Conservation (phyloP, 2,329 filamentous ascomycete species). For the Aspergillus novoparasiticus region DNA sequence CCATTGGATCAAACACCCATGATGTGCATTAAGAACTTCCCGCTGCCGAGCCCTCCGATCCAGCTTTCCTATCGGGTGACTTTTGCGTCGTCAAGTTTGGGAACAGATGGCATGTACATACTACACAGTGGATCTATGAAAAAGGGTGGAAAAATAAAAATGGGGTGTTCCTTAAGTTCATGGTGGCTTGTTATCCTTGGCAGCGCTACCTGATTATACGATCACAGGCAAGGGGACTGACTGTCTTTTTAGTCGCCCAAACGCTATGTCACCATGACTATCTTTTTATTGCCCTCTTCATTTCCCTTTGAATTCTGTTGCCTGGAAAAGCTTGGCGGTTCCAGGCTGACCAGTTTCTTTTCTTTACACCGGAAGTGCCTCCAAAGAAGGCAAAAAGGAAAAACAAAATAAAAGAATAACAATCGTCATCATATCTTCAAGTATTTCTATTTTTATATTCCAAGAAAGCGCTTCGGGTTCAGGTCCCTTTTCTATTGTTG, state of each 20-base stretch:
- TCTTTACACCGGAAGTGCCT: background rate
- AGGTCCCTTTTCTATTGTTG: background rate
- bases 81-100: too few species aligned
- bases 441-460: constrained; percentile 6
- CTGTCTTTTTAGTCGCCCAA: background rate
- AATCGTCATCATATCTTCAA: background rate
- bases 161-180: background rate
- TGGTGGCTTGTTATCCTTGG: constrained; percentile 1
- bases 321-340: constrained; percentile 15
- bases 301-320: constrained; percentile 5
- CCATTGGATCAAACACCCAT: constrained; percentile 12
- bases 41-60: constrained; percentile 10
- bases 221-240: background rate
- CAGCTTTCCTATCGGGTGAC: constrained; percentile 12
- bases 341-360: background rate
- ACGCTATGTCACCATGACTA: background rate
- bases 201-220: background rate
- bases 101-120: background rate
- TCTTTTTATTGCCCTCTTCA: background rate
- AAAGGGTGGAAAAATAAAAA: background rate
- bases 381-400: background rate
- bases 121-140: background rate
- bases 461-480: background rate
- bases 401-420: background rate
- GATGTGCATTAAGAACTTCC: constrained; percentile 15